A percentile compares a stretch with the other conserved stretches of the same genome.
Conservation (phyloP, 208 protist genomes). For the Leishmania gerbilli region DNA sequence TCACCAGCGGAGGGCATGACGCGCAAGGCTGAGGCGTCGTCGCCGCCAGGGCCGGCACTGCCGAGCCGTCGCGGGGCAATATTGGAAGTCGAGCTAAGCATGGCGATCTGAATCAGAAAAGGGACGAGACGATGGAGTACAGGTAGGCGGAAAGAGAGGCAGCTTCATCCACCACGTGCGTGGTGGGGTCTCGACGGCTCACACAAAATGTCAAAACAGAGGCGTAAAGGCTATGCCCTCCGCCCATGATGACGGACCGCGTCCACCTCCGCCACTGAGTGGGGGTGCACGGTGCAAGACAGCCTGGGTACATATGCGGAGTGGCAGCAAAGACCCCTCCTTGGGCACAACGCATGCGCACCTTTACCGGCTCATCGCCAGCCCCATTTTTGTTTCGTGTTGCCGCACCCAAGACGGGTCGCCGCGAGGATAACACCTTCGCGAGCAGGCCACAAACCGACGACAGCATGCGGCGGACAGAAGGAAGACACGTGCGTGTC, state of each 20-base stretch:
- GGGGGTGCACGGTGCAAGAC: not conserved
- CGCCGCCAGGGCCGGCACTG: slow-evolving; percentile 10
- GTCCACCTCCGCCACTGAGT: not conserved
- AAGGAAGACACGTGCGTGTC: not conserved
- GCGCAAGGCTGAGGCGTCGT: slow-evolving; percentile 16
- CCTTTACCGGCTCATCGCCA: not conserved
- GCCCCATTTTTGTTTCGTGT: not conserved
- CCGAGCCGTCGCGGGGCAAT: slow-evolving; percentile 16
- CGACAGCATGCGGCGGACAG: not conserved
- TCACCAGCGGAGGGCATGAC: slow-evolving; percentile 39
- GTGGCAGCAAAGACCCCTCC: not conserved
- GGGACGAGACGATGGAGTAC: not conserved
- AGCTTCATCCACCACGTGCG: not conserved
- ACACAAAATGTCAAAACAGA: not conserved
- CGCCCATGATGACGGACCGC: not conserved
- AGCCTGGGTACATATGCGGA: not conserved
- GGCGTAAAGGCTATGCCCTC: not conserved
- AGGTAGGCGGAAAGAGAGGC: too few species aligned
- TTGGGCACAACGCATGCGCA: not conserved
- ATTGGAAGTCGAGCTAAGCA: slow-evolving; percentile 27
- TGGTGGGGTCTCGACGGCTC: not conserved
- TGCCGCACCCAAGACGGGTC: not conserved
- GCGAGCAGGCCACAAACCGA: not conserved
- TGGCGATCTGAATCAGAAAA: slow-evolving; percentile 3
- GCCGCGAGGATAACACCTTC: not conserved